Evolutionary conservation across 345 rosid species (phyloP).

Genomic region (Mangifera indica): DNA sequence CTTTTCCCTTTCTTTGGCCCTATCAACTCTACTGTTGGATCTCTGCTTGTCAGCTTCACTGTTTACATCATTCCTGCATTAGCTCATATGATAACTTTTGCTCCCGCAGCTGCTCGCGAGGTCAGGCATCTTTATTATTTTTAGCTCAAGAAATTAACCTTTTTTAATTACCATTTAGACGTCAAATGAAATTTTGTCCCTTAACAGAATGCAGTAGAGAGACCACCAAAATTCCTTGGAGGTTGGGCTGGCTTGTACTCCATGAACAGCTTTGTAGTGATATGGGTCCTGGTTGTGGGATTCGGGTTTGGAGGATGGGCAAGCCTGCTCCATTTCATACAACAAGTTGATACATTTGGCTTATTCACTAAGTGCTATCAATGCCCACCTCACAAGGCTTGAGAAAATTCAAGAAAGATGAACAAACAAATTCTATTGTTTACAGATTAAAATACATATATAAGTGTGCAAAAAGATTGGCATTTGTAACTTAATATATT

Average conservation of each 20-base stretch:
- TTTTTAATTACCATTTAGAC: not conserved
- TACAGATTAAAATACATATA: constrained; percentile 24
- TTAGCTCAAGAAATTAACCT: not conserved
- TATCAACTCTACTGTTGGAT: constrained; percentile 92
- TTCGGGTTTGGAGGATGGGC: constrained; percentile 99
- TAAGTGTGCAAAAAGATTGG: constrained; percentile 55
- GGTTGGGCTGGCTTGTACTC: constrained; percentile 85
- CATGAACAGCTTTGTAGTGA: constrained; percentile 69
- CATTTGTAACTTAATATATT: constrained; percentile 25
- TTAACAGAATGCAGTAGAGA: constrained; percentile 81
- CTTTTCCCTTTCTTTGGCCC: constrained; percentile 97
- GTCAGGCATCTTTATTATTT: constrained; percentile 31
- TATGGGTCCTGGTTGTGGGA: constrained; percentile 88
- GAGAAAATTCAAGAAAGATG: constrained; percentile 13
- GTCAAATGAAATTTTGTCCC: not conserved
- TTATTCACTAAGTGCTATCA: constrained; percentile 92
- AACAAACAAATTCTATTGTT: not conserved
- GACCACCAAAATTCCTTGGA: constrained; percentile 67
- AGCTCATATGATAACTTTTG: constrained; percentile 92
- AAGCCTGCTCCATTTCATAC: constrained; percentile 85
- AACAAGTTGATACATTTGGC: constrained; percentile 79
- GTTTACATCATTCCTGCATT: constrained; percentile 88
- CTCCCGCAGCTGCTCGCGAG: constrained; percentile 82
- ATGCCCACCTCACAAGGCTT: constrained; percentile 80
- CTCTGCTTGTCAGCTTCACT: constrained; percentile 93